Evolutionary conservation across 148 eudicot genomes (phyloP).

Genomic region (Pharnaceum exiguum): DNA sequence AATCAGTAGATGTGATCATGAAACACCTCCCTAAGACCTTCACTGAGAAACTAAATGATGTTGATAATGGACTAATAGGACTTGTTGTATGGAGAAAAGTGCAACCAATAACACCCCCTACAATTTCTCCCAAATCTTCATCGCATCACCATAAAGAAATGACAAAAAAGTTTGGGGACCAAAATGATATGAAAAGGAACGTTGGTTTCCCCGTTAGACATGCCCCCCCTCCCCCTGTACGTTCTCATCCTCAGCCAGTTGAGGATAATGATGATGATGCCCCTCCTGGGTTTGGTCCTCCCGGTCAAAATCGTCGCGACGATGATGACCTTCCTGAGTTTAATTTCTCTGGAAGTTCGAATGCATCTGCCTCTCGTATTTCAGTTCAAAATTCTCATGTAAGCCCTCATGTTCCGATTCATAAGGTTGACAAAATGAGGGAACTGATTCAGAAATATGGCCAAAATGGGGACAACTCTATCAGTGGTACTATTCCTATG

Average conservation of each 20-base stretch:
- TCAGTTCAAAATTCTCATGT: constrained; percentile 12
- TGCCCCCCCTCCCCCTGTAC: constrained; percentile 18
- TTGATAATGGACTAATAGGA: constrained; percentile 81
- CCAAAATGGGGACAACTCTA: constrained; percentile 28
- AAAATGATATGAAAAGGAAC: constrained; percentile 28
- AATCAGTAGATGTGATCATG: constrained; percentile 55
- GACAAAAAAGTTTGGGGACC: constrained; percentile 45
- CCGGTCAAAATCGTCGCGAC: constrained; percentile 50
- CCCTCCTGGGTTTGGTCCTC: constrained; percentile 91
- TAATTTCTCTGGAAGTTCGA: constrained; percentile 48
- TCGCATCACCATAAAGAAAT: constrained; percentile 46
- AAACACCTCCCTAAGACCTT: constrained; percentile 50
- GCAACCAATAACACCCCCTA: constrained; percentile 45
- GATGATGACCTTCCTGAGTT: constrained; percentile 96
- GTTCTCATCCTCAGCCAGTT: constrained; percentile 7
- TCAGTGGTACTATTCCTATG: constrained; percentile 13
- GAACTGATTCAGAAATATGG: constrained; percentile 80
- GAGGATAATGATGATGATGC: constrained; percentile 65
- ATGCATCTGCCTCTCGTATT: constrained; percentile 9
- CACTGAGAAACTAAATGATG: constrained; percentile 38
- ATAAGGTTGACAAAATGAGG: constrained; percentile 67
- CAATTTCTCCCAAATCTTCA: constrained; percentile 55
- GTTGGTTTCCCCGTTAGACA: constrained; percentile 28
- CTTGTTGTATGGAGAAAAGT: constrained; percentile 86
- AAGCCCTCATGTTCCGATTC: constrained; percentile 15